A percentile compares a stretch with the other conserved stretches of the same genome.
Conservation (phyloP, 371 early-diverging fungal genomes). For the Mucor lusitanicus region DNA sequence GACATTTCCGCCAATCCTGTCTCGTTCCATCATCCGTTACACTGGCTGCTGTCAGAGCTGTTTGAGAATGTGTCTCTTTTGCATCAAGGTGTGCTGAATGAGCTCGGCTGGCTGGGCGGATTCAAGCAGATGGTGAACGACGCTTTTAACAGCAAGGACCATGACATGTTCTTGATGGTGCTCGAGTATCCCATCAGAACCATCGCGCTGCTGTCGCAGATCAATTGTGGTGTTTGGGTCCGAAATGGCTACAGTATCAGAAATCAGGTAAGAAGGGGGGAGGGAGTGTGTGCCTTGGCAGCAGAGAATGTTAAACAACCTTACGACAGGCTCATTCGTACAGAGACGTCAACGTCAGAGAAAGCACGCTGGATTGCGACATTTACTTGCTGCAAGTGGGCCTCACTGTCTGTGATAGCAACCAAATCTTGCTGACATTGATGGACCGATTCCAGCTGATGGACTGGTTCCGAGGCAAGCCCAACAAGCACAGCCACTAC, state of each 20-base stretch:
- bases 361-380: constrained; percentile 84
- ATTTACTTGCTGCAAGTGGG: constrained; percentile 81
- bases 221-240: constrained; percentile 92
- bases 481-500: constrained; percentile 47
- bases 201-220: constrained; percentile 80
- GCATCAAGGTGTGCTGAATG: constrained; percentile 52
- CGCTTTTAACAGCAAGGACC: constrained; percentile 12
- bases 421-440: constrained; percentile 71
- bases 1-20: constrained; percentile 70
- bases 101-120: constrained; percentile 50
- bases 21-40: constrained; percentile 89
- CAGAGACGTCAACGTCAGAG: constrained; percentile 73
- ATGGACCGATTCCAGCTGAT: constrained; percentile 81
- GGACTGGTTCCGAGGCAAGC: constrained; percentile 82
- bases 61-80: constrained; percentile 71
- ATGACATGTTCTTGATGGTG: constrained; percentile 34
- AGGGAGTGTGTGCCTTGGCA: no score
- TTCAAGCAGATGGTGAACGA: constrained; percentile 59
- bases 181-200: constrained; percentile 83
- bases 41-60: constrained; percentile 87
- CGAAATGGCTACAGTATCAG: constrained; percentile 86
- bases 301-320: background rate
- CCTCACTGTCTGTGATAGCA: constrained; percentile 66
- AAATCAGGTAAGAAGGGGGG: constrained; percentile 47
- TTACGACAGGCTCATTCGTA: constrained; percentile 71